Conservation (phyloP, 2,329 filamentous ascomycete genomes). For the Eutypella sp. region DNA sequence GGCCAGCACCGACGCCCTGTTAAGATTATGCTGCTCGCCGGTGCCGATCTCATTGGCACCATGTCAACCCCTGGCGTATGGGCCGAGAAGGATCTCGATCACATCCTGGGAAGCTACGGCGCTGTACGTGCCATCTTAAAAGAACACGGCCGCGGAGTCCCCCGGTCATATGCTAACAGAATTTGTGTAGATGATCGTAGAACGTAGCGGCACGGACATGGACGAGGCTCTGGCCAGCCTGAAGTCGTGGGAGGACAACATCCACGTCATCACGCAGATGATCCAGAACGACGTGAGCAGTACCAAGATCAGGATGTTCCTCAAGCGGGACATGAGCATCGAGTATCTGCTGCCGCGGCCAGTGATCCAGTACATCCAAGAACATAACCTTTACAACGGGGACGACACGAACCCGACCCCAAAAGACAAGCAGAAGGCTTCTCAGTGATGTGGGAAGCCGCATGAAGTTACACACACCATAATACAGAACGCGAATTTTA, state of each 20-base stretch:
- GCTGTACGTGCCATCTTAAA: slow-evolving; percentile 38
- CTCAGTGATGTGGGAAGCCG: slow-evolving; percentile 4
- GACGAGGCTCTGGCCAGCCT: slow-evolving; percentile 81
- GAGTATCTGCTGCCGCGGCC: slow-evolving; percentile 69
- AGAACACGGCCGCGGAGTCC: not conserved
- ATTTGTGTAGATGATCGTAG: slow-evolving; percentile 56
- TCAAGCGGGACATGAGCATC: slow-evolving; percentile 76
- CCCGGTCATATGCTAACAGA: not conserved
- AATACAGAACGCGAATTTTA: too few relatives aligned
- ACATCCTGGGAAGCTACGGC: slow-evolving; percentile 79
- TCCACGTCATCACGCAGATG: slow-evolving; percentile 82
- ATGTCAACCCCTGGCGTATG: slow-evolving; percentile 73
- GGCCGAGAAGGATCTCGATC: slow-evolving; percentile 78
- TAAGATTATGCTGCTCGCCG: slow-evolving; percentile 76
- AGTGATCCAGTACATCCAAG: slow-evolving; percentile 69
- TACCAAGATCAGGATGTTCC: slow-evolving; percentile 74
- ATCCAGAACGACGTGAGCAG: slow-evolving; percentile 83
- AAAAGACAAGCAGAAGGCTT: slow-evolving; percentile 23
- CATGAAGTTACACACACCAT: not conserved
- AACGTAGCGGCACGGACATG: slow-evolving; percentile 82
- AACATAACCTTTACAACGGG: slow-evolving; percentile 55
- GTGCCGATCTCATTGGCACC: slow-evolving; percentile 69
- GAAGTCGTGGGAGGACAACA: slow-evolving; percentile 77
- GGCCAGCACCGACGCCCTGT: slow-evolving; percentile 61
- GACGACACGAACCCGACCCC: slow-evolving; percentile 19